phyloP scores from a whole-genome alignment of 192 early-diverging fungal species.

The Coemansia sp. region DNA sequence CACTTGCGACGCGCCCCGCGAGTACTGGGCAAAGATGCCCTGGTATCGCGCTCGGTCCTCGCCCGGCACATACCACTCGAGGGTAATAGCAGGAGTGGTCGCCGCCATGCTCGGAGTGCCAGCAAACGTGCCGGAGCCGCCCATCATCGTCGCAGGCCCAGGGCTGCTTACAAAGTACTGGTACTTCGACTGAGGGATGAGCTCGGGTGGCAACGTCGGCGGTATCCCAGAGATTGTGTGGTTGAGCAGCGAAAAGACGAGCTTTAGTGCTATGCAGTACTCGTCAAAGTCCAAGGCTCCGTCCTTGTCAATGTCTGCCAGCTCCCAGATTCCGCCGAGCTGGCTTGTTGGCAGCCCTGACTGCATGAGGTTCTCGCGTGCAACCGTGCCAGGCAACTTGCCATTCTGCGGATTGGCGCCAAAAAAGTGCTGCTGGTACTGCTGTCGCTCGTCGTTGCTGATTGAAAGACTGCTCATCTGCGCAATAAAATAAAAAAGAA shows the following conservation, averaged over 20 bases:
- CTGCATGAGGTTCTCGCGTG: conserved; percentile 48
- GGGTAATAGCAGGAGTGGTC: conserved; percentile 11
- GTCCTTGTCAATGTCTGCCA: conserved; percentile 81
- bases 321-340: conserved; percentile 58
- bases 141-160: not conserved
- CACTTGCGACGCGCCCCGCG: conserved; percentile 33
- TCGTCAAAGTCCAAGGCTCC: conserved; percentile 80
- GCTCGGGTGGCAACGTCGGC: conserved; percentile 55
- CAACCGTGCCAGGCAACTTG: conserved; percentile 36
- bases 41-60: conserved; percentile 39
- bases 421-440: conserved; percentile 48
- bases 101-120: not conserved
- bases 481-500: not conserved
- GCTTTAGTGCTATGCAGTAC: conserved; percentile 74
- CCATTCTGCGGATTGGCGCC: conserved; percentile 41
- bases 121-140: not conserved
- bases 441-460: conserved; percentile 26
- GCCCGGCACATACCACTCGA: conserved; percentile 48
- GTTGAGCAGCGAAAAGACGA: conserved; percentile 69
- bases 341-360: conserved; percentile 47
- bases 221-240: conserved; percentile 57
- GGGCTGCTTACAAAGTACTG: conserved; percentile 31
- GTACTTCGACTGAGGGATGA: conserved; percentile 68
- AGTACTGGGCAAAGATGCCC: conserved; percentile 28
- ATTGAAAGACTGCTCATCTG: conserved; percentile 33